Base-by-base conservation (phyloP, 2,329 filamentous ascomycete species). In the Ophiocordyceps sinensis region DNA sequence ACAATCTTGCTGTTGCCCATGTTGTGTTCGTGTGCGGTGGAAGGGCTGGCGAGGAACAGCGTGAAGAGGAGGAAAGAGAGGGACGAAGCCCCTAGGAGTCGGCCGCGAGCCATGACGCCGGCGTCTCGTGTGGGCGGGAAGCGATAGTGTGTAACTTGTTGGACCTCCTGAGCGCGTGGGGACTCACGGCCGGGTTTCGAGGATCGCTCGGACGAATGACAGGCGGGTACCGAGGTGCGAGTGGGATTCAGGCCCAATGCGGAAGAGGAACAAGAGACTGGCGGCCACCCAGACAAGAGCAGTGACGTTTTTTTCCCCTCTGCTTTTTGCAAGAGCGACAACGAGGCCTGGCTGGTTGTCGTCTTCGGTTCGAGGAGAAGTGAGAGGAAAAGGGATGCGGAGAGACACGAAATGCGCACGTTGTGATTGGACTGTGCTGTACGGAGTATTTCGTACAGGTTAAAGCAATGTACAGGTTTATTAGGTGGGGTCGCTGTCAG, bases 1-100 rank as follows among this genome's bases (percentile, higher is more conserved):
- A 77, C 73, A 46, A 91, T 79, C 37, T 73, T 64, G 40, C 62
- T 63, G 39, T 62, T 61, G 48, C 61, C 57, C 17, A 44, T 54
- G 48, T 65, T 62, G 55, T 73, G 68, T 35, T 73, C 69, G 59
- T 77, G 73, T 38, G 57, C 61, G n/a, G 45, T 41, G 10, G 50
- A 50, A 32, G 50, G 45, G 39, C 43, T 44, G 23, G 45, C 45
- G 11, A 60, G 47, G 32, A 53, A 45, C 28, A 51, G 46, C 40
- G 54, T 39, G 37, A 46, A 44, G 14, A 56, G 40, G 28, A 53
- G 31, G 14, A 43, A 39, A n/a, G 44, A 43, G 29, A 45, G 15
- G 37, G 40, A 45, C 31, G 11, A 23, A 7, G 51, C 47, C 46
- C 45, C 43, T 14, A 28, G 44, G 10, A 39, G 29, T 29, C 40